Evolutionary conservation across 805 yeast species (phyloP), one percentile per base, ranked within the genome.

Genomic region (Suhomyces sp.): DNA sequence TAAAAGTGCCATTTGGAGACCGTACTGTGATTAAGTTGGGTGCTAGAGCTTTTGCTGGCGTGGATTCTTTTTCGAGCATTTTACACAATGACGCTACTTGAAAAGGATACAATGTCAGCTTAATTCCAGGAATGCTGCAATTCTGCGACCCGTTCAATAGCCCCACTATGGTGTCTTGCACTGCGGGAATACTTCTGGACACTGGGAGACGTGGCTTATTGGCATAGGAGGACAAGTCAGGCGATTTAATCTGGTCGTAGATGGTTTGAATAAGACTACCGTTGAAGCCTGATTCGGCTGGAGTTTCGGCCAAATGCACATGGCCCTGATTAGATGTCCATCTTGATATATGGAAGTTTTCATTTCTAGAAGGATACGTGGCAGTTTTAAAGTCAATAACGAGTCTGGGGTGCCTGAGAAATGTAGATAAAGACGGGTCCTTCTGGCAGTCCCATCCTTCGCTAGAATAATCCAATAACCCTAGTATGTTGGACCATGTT

Each of bases 51-150:
- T 57, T 61, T n/a, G 52, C 50, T 7, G 75, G 67, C 1, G 54
- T 40, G 0, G 76, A 55, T 59, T 86, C 91, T 56, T 72, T 76
- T 48, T 76, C 78, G 25, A 77, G 63, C 90, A 86, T 85, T 57
- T 78, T 80, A 2, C 79, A 74, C 6, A 85, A 72, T 0, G 90
- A 83, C 47, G 79, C 75, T n/a, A 76, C 62, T 61, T 86, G 91
- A 58, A 83, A 86, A 3, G 75, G 73, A 59, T 84, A 85, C 10
- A 86, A 66, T 0, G 57, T 52, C 17, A 86, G 76, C 43, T 67
- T 73, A 47, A 86, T 68, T 0, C 89, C 89, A 1, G 54, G 22
- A 3, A 55, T 37, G 12, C 5, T n/a, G 2, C 50, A 39, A 25
- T 2, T 9, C 17, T 17, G 13, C 31, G 22, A 20, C 19, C 7